Base-by-base conservation (phyloP, 768 basidiomycete genomes). In the Chiua virens region DNA sequence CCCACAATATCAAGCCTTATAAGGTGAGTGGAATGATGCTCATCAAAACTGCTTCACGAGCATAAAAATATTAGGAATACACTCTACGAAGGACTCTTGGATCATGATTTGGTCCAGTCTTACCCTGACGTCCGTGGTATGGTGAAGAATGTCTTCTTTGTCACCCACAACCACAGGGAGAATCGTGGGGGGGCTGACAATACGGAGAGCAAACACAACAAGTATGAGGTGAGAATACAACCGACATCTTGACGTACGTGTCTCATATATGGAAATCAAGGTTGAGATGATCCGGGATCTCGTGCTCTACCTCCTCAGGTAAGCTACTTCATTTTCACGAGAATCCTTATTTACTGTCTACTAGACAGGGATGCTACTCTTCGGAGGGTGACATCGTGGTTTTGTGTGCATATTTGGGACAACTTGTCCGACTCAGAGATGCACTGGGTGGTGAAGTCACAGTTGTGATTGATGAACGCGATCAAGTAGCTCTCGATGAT, bases 381-480 rank as follows among this genome's bases (percentile, higher is more conserved):
- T 53, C 62, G 14, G 66, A 72, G 6, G 79, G 81, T 2, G 77
- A 78, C 43, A 79, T 83, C 14, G 80, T 80, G 8, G 76, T 83
- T 9, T 65, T 83, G 9, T 79, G 77, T 53, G 79, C 79, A 0
- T 80, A 82, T 50, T 65, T 80, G 2, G 79, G 81, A 0, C 80
- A 81, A 41, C 65, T 82, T 22, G 69, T 73, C 22, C 66, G 71
- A 42, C 63, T 82, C 2, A 67, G 77, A 21, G 75, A 75, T 20
- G 74, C 72, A 1, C 58, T 82, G 3, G 54, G 60, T 9, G 59
- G 65, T 1, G 74, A 79, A 49, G 76, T 91, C 25, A 76, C 83
- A 0, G 78, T 88, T 4, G 69, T 83, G 20, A 79, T 90, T 28
- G 87, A 89, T 47, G 87, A 88, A 43, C 73, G 81, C 14, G 88